These are phyloP conservation scores for Talaromyces trachyspermus DNA, from an alignment of 495 filamentous ascomycete species.

Conservation along the genomic window DNA sequence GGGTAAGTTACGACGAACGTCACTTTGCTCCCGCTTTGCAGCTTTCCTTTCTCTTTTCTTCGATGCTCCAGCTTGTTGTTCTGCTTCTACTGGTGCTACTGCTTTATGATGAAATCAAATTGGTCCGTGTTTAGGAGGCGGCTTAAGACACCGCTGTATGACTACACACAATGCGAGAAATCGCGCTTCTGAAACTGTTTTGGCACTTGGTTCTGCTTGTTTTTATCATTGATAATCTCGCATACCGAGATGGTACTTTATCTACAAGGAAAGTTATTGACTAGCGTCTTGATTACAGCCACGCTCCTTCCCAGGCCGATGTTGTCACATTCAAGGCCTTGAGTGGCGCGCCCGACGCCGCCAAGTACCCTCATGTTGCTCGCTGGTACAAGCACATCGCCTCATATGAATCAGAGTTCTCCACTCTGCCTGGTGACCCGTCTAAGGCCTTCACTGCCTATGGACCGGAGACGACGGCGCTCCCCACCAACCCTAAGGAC, in stretches of 20 bases:
- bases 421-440: conserved; percentile 83
- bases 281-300: conserved; percentile 47
- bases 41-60: conserved; percentile 9
- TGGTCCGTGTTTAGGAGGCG: conserved; percentile 99
- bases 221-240: conserved; percentile 14
- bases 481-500: conserved; percentile 78
- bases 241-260: conserved; percentile 6
- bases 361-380: conserved; percentile 86
- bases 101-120: conserved; percentile 81
- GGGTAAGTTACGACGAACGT: conserved; percentile 54
- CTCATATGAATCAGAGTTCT: conserved; percentile 83
- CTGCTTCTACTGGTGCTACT: conserved; percentile 12
- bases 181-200: conserved; percentile 71
- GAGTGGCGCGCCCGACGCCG: conserved; percentile 62
- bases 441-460: conserved; percentile 82
- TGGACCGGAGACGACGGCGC: conserved; percentile 72
- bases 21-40: conserved; percentile 10
- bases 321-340: conserved; percentile 89
- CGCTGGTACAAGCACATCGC: conserved; percentile 99
- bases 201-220: conserved; percentile 10
- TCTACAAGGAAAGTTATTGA: conserved; percentile 9
- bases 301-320: conserved; percentile 87
- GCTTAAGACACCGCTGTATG: conserved; percentile 91
- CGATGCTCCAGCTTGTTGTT: conserved; percentile 10
- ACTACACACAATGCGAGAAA: conserved; percentile 72